Evolutionary conservation across 2,329 filamentous ascomycete genomes (phyloP).

Genomic region (Phyllachora maydis): DNA sequence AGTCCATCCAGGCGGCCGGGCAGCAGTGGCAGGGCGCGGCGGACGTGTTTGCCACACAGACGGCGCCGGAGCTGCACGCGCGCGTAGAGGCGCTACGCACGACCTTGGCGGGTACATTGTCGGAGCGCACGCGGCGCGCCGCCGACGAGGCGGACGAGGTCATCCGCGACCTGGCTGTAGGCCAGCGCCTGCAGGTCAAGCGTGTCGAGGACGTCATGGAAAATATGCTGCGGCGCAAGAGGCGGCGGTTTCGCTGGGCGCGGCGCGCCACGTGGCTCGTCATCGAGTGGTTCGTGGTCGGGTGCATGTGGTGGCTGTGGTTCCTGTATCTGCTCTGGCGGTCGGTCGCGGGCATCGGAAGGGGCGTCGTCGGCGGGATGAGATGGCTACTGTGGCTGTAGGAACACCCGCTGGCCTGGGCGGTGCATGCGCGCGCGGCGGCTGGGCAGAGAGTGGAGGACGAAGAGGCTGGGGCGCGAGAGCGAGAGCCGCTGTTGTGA

Average conservation of each 20-base stretch:
- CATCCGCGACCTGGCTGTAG: slow-evolving; percentile 52
- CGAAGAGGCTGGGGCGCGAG: no score
- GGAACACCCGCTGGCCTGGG: no score
- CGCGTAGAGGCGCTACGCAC: slow-evolving; percentile 24
- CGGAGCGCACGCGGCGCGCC: slow-evolving; percentile 39
- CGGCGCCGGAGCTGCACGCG: slow-evolving; percentile 29
- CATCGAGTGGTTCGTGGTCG: slow-evolving; percentile 74
- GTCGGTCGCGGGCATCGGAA: slow-evolving; percentile 39
- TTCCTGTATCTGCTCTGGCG: slow-evolving; percentile 63
- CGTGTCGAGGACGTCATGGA: slow-evolving; percentile 61
- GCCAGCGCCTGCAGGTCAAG: slow-evolving; percentile 63
- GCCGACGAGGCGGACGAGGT: slow-evolving; percentile 68
- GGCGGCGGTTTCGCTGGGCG: slow-evolving; percentile 50
- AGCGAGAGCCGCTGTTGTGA: no score
- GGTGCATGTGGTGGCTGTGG: slow-evolving; percentile 90
- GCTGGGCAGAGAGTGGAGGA: no score
- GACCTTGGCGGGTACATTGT: slow-evolving; percentile 26
- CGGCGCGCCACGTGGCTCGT: slow-evolving; percentile 58
- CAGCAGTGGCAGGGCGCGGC: slow-evolving; percentile 38
- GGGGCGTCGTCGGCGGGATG: slow-evolving; percentile 35
- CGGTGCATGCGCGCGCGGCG: no score
- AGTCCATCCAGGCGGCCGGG: slow-evolving; percentile 22
- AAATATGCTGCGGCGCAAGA: slow-evolving; percentile 49
- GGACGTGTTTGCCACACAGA: slow-evolving; percentile 33
- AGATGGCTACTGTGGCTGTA: slow-evolving; percentile 72